Evolutionary conservation across 192 early-diverging fungal genomes (phyloP).

Genomic region (Globomyces pollinis-pini): DNA sequence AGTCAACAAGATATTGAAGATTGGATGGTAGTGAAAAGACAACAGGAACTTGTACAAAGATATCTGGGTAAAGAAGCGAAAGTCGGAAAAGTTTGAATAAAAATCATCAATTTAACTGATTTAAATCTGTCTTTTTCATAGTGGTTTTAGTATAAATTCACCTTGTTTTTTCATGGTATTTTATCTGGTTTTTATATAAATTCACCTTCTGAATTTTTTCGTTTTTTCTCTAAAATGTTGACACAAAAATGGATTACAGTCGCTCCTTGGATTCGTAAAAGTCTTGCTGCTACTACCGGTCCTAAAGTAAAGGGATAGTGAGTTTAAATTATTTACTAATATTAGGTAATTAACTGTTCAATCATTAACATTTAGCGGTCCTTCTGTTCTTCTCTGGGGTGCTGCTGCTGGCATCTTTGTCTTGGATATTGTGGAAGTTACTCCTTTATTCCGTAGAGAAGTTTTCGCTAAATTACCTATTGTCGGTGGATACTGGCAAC

Average conservation of each 20-base stretch:
- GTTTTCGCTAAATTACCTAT: constrained; percentile 30
- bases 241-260: constrained; percentile 14
- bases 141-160: no score
- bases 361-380: background rate
- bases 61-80: no score
- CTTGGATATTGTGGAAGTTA: constrained; percentile 33
- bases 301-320: constrained; percentile 16
- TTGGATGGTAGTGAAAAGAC: constrained; percentile 62
- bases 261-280: constrained; percentile 19
- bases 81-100: no score
- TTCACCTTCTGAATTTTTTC: no score
- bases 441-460: constrained; percentile 17
- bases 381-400: constrained; percentile 29
- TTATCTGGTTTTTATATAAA: no score
- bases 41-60: constrained; percentile 35
- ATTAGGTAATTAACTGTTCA: background rate
- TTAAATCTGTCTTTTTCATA: no score
- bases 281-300: background rate
- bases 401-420: constrained; percentile 26
- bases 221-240: no score
- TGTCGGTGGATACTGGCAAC: constrained; percentile 36
- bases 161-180: no score
- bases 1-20: constrained; percentile 66
- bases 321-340: background rate
- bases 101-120: no score